Evolutionary conservation across 805 yeast genomes (phyloP).

Genomic region (Metschnikowia gelsemii): DNA sequence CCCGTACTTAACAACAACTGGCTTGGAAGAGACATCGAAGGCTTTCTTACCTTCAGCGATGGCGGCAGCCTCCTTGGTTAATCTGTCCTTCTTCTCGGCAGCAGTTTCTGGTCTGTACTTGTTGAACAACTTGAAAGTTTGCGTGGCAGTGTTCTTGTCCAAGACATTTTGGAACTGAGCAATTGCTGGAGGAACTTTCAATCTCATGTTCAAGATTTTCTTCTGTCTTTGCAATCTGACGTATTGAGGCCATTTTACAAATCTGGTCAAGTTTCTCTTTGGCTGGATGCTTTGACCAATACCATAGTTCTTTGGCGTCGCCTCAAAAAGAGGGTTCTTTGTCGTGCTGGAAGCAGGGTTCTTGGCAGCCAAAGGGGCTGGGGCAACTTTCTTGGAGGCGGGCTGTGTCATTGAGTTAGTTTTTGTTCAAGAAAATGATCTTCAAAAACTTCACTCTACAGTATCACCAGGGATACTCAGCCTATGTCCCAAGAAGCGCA

Average conservation of each 20-base stretch:
- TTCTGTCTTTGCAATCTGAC: constrained; percentile 98
- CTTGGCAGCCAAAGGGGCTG: constrained; percentile 48
- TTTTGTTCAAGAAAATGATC: constrained; percentile 26
- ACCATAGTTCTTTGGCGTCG: constrained; percentile 92
- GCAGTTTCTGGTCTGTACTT: constrained; percentile 98
- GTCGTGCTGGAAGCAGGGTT: constrained; percentile 43
- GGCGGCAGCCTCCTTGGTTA: constrained; percentile 98
- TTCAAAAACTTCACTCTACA: constrained; percentile 38
- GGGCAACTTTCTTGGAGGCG: constrained; percentile 50
- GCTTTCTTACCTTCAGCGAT: constrained; percentile 97
- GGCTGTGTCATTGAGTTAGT: constrained; percentile 55
- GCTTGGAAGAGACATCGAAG: constrained; percentile 96
- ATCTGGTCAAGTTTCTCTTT: constrained; percentile 95
- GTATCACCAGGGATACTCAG: constrained; percentile 41
- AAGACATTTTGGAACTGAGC: constrained; percentile 94
- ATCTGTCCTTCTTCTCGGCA: constrained; percentile 98
- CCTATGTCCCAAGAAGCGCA: constrained; percentile 45
- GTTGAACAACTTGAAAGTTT: constrained; percentile 95
- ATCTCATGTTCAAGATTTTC: constrained; percentile 91
- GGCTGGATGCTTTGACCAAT: constrained; percentile 95
- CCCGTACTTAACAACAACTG: constrained; percentile 96
- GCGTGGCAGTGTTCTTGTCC: constrained; percentile 99
- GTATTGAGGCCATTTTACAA: constrained; percentile 99
- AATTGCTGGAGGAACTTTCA: constrained; percentile 98
- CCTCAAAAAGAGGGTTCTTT: constrained; percentile 52